Conservation (phyloP, 768 basidiomycete genomes). For the Sutorius australiensis region DNA sequence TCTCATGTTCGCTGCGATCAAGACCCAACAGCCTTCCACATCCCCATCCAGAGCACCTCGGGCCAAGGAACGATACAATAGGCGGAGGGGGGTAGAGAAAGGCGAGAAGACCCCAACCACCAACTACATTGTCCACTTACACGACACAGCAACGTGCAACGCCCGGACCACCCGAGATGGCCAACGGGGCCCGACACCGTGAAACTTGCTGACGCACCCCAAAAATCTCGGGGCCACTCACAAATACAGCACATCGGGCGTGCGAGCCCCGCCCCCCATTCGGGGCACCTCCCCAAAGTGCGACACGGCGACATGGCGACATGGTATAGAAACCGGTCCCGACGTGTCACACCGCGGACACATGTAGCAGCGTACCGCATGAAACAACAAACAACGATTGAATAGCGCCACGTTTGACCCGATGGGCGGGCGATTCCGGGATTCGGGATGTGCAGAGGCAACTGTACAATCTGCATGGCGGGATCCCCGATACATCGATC, state of each 20-base stretch:
- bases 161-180: too few species aligned
- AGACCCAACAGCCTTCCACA: too few species aligned
- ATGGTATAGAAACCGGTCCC: neutral
- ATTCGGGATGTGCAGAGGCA: neutral
- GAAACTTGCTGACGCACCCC: neutral
- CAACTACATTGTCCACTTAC: neutral
- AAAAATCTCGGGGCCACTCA: too few species aligned
- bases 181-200: neutral
- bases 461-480: neutral
- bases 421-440: neutral
- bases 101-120: neutral
- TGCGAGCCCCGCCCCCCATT: neutral
- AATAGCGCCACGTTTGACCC: neutral
- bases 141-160: neutral
- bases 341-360: neutral
- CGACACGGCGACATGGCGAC: neutral
- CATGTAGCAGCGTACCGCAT: neutral
- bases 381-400: neutral
- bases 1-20: neutral
- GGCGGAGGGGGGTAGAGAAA: neutral
- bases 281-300: neutral
- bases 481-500: slow-evolving; percentile 6
- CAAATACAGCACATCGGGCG: neutral
- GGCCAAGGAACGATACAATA: neutral
- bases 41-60: neutral